Conservation (phyloP, 2,329 filamentous ascomycete species). For the Neofusicoccum sp. region DNA sequence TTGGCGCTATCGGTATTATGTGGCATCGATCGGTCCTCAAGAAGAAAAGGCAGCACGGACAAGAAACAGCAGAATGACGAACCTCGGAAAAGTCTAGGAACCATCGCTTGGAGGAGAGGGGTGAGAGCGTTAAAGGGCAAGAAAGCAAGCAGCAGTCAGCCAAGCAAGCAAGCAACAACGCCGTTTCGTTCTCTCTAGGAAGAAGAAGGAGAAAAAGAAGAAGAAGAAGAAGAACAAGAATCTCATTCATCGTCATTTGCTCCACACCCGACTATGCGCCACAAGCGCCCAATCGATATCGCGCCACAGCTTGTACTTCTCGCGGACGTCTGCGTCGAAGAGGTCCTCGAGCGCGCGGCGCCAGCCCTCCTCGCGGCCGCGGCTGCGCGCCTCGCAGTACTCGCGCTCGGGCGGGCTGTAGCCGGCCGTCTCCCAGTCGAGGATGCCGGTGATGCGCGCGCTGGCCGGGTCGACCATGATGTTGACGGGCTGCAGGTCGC, state of each 20-base stretch:
- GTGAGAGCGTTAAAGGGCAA: too few species aligned
- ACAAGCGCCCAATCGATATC: slow-evolving; percentile 17
- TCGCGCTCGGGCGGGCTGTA: slow-evolving; percentile 24
- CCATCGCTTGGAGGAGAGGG: too few species aligned
- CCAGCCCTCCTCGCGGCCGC: slow-evolving; percentile 8
- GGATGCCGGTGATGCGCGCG: slow-evolving; percentile 19
- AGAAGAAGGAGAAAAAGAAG: too few species aligned
- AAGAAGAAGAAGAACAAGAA: not conserved
- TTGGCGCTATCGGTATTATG: too few species aligned
- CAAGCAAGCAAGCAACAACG: too few species aligned
- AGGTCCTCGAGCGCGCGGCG: slow-evolving; percentile 2
- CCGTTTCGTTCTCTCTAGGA: too few species aligned
- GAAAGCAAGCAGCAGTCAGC: too few species aligned
- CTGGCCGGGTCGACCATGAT: slow-evolving; percentile 21
- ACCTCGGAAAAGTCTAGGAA: too few species aligned
- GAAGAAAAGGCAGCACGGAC: too few species aligned
- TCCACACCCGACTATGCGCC: slow-evolving; percentile 14
- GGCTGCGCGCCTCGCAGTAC: slow-evolving; percentile 23
- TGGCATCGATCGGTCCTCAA: too few species aligned
- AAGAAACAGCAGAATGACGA: too few species aligned
- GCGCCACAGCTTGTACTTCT: slow-evolving; percentile 16
- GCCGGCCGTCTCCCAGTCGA: slow-evolving; percentile 24
- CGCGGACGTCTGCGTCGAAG: not conserved
- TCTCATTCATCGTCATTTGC: slow-evolving; percentile 1
- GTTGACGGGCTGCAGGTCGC: slow-evolving; percentile 21